Conservation (phyloP, 805 yeast genomes). For the Spathaspora girioi region DNA sequence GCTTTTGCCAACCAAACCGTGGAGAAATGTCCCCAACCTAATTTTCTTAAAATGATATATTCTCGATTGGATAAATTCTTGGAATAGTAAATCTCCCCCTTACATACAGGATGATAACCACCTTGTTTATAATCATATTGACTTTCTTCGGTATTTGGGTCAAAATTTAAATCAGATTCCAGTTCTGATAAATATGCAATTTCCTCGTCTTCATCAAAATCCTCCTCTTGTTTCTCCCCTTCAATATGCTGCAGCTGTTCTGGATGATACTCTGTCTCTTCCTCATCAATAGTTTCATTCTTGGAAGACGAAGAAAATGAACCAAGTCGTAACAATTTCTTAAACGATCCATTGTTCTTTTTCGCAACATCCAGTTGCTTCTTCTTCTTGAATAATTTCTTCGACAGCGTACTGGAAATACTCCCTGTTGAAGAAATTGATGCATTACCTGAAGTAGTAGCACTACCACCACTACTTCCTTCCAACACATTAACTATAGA, state of each 20-base stretch:
- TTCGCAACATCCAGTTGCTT: background rate
- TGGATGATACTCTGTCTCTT: background rate
- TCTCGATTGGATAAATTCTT: conserved; percentile 29
- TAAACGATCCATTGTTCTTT: conserved; percentile 1
- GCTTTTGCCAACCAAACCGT: conserved; percentile 63
- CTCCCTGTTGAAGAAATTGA: background rate
- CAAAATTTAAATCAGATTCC: conserved; percentile 24
- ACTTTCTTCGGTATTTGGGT: conserved; percentile 44
- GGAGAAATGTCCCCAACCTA: conserved; percentile 73
- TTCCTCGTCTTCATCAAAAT: conserved; percentile 8
- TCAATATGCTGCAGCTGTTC: background rate
- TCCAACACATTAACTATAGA: background rate
- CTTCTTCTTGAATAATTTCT: conserved; percentile 1
- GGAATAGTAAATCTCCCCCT: conserved; percentile 51
- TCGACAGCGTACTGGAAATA: background rate
- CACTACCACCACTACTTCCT: too few species aligned
- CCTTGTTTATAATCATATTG: conserved; percentile 52
- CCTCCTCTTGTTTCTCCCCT: conserved; percentile 2
- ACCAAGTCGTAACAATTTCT: conserved; percentile 8
- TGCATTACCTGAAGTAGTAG: background rate
- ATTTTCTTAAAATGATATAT: conserved; percentile 49
- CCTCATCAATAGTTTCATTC: background rate
- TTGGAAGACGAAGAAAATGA: conserved; percentile 5
- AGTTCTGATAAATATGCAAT: conserved; percentile 18
- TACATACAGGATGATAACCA: conserved; percentile 61